Base-by-base conservation (phyloP, 2,329 filamentous ascomycete genomes). In the Harringtonia lauricola region DNA sequence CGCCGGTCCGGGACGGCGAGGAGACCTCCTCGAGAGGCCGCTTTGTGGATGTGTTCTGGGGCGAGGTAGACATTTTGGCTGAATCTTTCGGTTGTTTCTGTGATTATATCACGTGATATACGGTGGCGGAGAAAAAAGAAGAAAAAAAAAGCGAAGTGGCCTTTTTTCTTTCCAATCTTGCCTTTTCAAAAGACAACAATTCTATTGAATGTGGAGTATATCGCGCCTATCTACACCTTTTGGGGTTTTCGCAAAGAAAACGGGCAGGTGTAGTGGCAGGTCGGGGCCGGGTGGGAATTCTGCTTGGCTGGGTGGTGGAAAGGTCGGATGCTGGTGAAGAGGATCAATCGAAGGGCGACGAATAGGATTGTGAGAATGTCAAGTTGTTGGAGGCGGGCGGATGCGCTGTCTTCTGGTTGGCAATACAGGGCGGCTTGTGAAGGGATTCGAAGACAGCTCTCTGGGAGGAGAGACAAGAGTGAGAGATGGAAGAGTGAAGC, bases 21-120 rank as follows among this genome's bases (percentile, higher is more conserved):
- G 92, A 96, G 12, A 90, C 85, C 60, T 96, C 92, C 72, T 98
- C 92, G 52, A 98, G 79, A 49, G 92, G 92, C 59, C 92, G 88
- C 77, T 98, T 98, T 50, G 76, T 71, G 55, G 79, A 81, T 59
- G 86, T 79, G 47, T 72, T 71, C 49, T 40, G 76, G 26, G 77
- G 78, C 52, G 77, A 87, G 51, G 82, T 75, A 67, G 84, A 88
- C 84, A 89, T 89, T 22, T 38, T 31, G 17, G 19, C 2, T 57
- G 59, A 61, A 57, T 57, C 61, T 46, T 58, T 59, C 55, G 54
- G 56, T 50, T 37, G 57, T 59, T 60, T 29, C 3, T 9, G 12
- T 37, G 30, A 12, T 22, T 45, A 24, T 42, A 29, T 47, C 44
- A 47, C 47, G 44, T 36, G 19, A 3, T 38, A 18, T 9, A 19